Base-by-base conservation (phyloP, 257 asterid genomes). In the Penstemon davidsonii region DNA sequence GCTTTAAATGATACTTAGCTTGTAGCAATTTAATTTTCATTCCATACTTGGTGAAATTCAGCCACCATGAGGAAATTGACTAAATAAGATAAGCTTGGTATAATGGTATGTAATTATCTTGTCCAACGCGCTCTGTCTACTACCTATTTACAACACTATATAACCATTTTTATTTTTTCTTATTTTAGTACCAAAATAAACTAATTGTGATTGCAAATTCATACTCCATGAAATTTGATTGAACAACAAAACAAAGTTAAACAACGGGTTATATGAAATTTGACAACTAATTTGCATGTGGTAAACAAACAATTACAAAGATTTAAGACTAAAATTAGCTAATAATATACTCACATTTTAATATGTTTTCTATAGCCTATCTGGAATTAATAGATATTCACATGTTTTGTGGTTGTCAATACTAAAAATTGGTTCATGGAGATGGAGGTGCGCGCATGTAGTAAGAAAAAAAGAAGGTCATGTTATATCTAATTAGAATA, bases 61-160 rank as follows among this genome's bases (percentile, higher is more conserved):
- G 50, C 51, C 53, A 53, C 45, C 25, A 67, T 12, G n/a, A 62
- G 36, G 5, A 74, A 68, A 73, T 50, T 56, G 58, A 7, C 60
- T 60, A 52, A 73, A 54, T 13, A 9, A 2, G 69, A 59, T 33
- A 64, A 64, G 54, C 7, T 41, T 25, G 33, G 33, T 25, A 25
- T 25, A 25, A 25, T 54, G 50, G 38, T 42, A 5, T 39, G 18
- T 41, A 45, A 37, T 46, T 55, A 56, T 53, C 40, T 13, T 54
- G 40, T 47, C 62, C 54, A 50, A 25, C 53, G 39, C 69, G 10
- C 51, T 1, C 51, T 7, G 3, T 7, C 4, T 46, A 46, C 10
- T 7, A 46, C 10, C 51, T 8, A 9, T 7, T 5, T 46, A 3
- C 51, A 46, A 25, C 33, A 25, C 33, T 2, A 25, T 25, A 25